phyloP scores from a whole-genome alignment of 257 asterid genomes.

The Solanum chiquidenum region DNA sequence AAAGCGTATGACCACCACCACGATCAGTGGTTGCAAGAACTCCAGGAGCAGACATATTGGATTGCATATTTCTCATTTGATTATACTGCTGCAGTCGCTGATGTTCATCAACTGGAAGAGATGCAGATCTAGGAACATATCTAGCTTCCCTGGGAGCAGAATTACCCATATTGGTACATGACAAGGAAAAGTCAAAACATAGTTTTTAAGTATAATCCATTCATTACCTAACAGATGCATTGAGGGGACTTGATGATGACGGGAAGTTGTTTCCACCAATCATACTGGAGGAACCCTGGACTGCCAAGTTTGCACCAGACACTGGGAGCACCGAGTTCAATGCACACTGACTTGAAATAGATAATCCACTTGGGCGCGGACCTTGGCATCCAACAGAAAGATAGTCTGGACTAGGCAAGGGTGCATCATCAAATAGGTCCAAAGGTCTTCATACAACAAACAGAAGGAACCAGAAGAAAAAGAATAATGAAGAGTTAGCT shows the following conservation, averaged over 20 bases:
- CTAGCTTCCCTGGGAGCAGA: slow-evolving; percentile 51
- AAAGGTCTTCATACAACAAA: slow-evolving; percentile 52
- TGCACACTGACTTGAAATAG: slow-evolving; percentile 46
- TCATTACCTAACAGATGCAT: slow-evolving; percentile 58
- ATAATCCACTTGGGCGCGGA: slow-evolving; percentile 43
- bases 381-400: slow-evolving; percentile 66
- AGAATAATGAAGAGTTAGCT: not conserved
- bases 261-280: slow-evolving; percentile 46
- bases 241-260: slow-evolving; percentile 50
- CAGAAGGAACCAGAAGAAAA: not conserved
- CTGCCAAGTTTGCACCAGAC: slow-evolving; percentile 42
- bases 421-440: slow-evolving; percentile 74
- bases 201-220: not conserved
- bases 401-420: slow-evolving; percentile 43
- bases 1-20: slow-evolving; percentile 54
- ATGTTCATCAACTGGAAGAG: slow-evolving; percentile 68
- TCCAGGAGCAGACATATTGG: slow-evolving; percentile 52
- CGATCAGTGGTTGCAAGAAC: slow-evolving; percentile 63
- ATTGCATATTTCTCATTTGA: slow-evolving; percentile 57
- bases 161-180: slow-evolving; percentile 2
- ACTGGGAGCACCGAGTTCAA: slow-evolving; percentile 34
- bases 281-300: slow-evolving; percentile 57
- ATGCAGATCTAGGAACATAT: slow-evolving; percentile 54
- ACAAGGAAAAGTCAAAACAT: not conserved
- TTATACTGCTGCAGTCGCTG: slow-evolving; percentile 70